These are phyloP conservation scores for Pseudonectria foliicola DNA, from an alignment of 2,329 filamentous ascomycete species.

Conservation along the genomic window DNA sequence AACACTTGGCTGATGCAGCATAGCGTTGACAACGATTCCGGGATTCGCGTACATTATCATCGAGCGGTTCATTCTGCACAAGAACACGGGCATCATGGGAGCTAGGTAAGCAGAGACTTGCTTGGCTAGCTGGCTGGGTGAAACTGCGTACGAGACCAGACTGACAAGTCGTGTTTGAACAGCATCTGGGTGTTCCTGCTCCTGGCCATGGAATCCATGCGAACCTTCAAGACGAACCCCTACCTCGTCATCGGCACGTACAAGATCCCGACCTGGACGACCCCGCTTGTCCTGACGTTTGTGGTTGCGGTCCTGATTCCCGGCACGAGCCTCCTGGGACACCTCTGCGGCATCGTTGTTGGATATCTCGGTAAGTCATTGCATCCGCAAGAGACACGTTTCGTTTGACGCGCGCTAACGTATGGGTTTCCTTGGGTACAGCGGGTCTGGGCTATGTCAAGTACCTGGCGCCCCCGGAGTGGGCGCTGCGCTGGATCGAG, in stretches of 20 bases:
- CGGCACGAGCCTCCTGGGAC: conserved; percentile 76
- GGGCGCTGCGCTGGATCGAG: conserved; percentile 81
- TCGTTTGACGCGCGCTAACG: conserved; percentile 5
- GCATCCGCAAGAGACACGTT: not conserved
- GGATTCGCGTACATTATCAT: conserved; percentile 73
- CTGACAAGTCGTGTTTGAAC: conserved; percentile 5
- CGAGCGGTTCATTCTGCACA: conserved; percentile 63
- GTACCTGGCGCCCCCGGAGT: conserved; percentile 83
- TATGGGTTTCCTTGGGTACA: conserved; percentile 27
- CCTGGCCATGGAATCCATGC: conserved; percentile 76
- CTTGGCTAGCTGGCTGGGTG: not conserved
- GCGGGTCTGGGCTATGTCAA: conserved; percentile 84
- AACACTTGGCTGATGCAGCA: conserved; percentile 7
- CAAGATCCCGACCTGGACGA: conserved; percentile 86
- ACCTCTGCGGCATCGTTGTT: conserved; percentile 73
- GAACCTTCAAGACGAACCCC: conserved; percentile 76
- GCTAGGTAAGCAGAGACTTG: conserved; percentile 55
- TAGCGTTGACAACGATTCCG: conserved; percentile 74
- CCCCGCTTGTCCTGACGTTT: conserved; percentile 70
- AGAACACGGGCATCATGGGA: conserved; percentile 70
- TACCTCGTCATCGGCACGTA: conserved; percentile 56
- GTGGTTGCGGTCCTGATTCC: conserved; percentile 72
- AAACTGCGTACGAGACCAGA: not conserved
- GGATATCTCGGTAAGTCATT: conserved; percentile 72
- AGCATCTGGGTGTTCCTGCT: conserved; percentile 93